Conservation (phyloP, 139 green algal species). For the Medakamo hakoo region DNA sequence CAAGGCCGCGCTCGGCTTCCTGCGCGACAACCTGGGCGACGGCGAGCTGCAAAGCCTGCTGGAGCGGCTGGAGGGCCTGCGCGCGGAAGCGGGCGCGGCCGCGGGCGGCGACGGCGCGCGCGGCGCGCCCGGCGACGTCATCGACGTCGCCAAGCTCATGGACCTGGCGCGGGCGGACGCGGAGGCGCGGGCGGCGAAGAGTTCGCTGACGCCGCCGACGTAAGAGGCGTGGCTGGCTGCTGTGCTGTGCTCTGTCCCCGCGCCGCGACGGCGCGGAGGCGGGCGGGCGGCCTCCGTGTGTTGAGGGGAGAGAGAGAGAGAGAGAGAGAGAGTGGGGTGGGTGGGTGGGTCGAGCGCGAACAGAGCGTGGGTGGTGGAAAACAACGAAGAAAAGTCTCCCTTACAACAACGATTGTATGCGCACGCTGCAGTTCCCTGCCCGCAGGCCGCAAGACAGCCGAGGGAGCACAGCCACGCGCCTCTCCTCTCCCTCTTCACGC, state of each 20-base stretch:
- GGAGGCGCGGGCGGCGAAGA: neutral
- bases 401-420: too few relatives aligned
- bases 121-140: neutral
- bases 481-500: constrained; percentile 1
- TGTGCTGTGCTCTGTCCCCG: too few relatives aligned
- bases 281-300: too few relatives aligned
- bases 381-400: neutral
- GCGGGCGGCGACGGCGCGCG: constrained; percentile 7
- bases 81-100: neutral
- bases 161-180: constrained; percentile 11
- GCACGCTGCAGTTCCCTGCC: too few relatives aligned
- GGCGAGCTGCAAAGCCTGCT: constrained; percentile 45
- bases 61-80: constrained; percentile 15
- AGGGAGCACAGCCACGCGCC: neutral
- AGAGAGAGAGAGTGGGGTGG: neutral
- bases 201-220: too few relatives aligned
- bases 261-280: too few relatives aligned
- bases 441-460: too few relatives aligned
- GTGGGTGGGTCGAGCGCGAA: neutral
- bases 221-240: too few relatives aligned
- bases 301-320: too few relatives aligned
- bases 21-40: constrained; percentile 48
- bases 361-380: neutral
- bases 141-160: constrained; percentile 18
- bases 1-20: constrained; percentile 37